Conservation (phyloP, 2,329 filamentous ascomycete species). For the Colletotrichum eremochloae region DNA sequence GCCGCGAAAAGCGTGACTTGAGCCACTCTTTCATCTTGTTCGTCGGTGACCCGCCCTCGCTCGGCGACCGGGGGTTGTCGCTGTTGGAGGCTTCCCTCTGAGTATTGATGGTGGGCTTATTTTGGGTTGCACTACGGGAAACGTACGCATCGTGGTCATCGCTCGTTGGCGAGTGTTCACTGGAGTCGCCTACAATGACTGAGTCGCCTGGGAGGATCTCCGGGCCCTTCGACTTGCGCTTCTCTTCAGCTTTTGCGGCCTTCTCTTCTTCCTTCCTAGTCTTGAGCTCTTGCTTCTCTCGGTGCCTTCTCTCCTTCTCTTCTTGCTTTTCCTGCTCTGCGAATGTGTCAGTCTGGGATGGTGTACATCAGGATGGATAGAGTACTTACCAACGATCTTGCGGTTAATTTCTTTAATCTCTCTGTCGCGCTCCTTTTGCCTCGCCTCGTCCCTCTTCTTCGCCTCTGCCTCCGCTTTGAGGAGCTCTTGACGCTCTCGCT, state of each 20-base stretch:
- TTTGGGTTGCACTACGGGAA: slow-evolving; percentile 10
- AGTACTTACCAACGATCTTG: slow-evolving; percentile 70
- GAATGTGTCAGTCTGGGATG: background rate
- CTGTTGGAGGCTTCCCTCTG: slow-evolving; percentile 25
- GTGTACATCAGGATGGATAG: background rate
- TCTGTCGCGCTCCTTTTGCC: slow-evolving; percentile 64
- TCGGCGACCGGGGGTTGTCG: slow-evolving; percentile 41
- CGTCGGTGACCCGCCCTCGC: slow-evolving; percentile 46
- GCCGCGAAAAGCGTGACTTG: slow-evolving; percentile 65
- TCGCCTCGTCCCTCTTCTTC: slow-evolving; percentile 70
- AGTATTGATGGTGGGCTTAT: slow-evolving; percentile 44
- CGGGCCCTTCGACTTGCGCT: slow-evolving; percentile 57
- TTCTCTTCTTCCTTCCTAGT: slow-evolving; percentile 66
- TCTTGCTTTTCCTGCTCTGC: slow-evolving; percentile 64
- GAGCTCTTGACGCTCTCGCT: slow-evolving; percentile 76
- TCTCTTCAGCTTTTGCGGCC: slow-evolving; percentile 66
- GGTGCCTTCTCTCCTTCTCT: slow-evolving; percentile 58
- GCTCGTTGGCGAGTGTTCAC: background rate
- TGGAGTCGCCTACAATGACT: background rate
- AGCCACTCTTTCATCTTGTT: slow-evolving; percentile 67
- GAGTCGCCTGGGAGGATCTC: slow-evolving; percentile 38
- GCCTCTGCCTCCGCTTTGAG: slow-evolving; percentile 74
- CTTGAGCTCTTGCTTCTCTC: slow-evolving; percentile 63
- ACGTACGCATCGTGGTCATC: background rate
- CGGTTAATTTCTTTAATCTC: slow-evolving; percentile 67